These are phyloP conservation scores for Beauveria sp. DNA, from an alignment of 2,329 filamentous ascomycete genomes.

Conservation along the genomic window DNA sequence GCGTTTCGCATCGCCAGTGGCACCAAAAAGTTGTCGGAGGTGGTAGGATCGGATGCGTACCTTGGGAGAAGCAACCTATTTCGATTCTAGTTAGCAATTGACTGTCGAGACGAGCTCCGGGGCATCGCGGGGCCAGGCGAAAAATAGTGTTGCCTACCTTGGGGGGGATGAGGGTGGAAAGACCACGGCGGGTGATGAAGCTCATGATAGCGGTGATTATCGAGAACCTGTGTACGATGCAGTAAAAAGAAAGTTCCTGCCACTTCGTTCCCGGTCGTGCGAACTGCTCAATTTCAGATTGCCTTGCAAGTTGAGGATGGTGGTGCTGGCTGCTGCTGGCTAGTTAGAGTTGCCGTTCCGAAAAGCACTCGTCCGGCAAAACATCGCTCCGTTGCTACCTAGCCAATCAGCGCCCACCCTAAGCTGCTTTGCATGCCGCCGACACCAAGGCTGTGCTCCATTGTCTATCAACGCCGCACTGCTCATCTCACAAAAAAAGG, in stretches of 20 bases:
- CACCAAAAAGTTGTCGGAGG: neutral
- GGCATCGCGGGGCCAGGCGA: neutral
- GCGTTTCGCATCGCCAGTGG: neutral
- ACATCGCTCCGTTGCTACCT: constrained; percentile 28
- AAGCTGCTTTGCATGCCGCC: constrained; percentile 11
- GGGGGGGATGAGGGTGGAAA: constrained; percentile 97
- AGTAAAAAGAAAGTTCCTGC: neutral
- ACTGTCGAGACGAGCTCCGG: constrained; percentile 8
- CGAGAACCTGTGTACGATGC: constrained; percentile 18
- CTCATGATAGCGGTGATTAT: constrained; percentile 64
- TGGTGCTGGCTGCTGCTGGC: constrained; percentile 18
- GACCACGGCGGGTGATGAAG: constrained; percentile 80
- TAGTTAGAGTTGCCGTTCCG: constrained; percentile 23
- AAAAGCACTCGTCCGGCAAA: constrained; percentile 46
- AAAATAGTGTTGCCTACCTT: constrained; percentile 59
- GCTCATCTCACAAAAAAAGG: neutral
- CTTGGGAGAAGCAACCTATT: constrained; percentile 72
- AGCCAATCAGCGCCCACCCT: constrained; percentile 33
- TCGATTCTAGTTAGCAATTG: constrained; percentile 31
- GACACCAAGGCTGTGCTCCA: neutral
- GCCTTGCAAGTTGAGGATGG: constrained; percentile 11
- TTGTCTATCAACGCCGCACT: constrained; percentile 5
- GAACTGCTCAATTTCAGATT: constrained; percentile 28
- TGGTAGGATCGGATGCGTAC: constrained; percentile 45
- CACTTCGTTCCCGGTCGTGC: constrained; percentile 22